Percentiles rank a stretch among this genome's conserved stretches.
Conservation (phyloP, 2,329 filamentous ascomycete genomes). For the Periconia macrospinosa region DNA sequence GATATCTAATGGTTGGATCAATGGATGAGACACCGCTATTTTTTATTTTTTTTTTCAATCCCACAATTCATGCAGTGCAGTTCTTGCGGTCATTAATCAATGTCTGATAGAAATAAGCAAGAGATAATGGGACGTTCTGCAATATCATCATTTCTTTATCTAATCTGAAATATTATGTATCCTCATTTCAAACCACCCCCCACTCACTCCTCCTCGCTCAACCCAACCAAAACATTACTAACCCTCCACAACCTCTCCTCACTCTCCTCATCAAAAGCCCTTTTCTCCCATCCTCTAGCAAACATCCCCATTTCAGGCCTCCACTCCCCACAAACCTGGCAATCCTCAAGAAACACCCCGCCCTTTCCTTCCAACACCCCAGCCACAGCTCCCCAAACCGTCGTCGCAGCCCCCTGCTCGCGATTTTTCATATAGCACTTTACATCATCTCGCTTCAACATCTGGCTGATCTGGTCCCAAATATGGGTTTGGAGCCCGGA, state of each 20-base stretch:
- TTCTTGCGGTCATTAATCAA: too few relatives aligned
- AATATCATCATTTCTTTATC: too few relatives aligned
- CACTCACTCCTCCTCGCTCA: too few relatives aligned
- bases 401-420: constrained; percentile 45
- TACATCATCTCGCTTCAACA: not conserved
- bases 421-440: constrained; percentile 20
- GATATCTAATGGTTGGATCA: too few relatives aligned
- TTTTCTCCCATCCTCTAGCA: constrained; percentile 6
- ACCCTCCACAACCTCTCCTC: constrained; percentile 30
- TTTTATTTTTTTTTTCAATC: too few relatives aligned
- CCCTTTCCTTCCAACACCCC: constrained; percentile 39
- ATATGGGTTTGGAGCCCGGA: constrained; percentile 2
- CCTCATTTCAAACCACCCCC: too few relatives aligned
- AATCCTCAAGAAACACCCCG: constrained; percentile 35
- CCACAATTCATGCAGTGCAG: too few relatives aligned
- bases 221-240: too few relatives aligned
- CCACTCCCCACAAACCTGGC: constrained; percentile 17
- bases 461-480: not conserved
- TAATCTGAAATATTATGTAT: too few relatives aligned
- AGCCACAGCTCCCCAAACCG: constrained; percentile 34
- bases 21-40: too few relatives aligned
- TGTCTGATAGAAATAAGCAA: too few relatives aligned
- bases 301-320: not conserved
- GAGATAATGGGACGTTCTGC: too few relatives aligned
- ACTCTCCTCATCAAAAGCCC: constrained; percentile 24